Percentiles rank a stretch among this genome's conserved stretches.
phyloP scores from a whole-genome alignment of 371 early-diverging fungal species.

The Cladochytrium tenue region DNA sequence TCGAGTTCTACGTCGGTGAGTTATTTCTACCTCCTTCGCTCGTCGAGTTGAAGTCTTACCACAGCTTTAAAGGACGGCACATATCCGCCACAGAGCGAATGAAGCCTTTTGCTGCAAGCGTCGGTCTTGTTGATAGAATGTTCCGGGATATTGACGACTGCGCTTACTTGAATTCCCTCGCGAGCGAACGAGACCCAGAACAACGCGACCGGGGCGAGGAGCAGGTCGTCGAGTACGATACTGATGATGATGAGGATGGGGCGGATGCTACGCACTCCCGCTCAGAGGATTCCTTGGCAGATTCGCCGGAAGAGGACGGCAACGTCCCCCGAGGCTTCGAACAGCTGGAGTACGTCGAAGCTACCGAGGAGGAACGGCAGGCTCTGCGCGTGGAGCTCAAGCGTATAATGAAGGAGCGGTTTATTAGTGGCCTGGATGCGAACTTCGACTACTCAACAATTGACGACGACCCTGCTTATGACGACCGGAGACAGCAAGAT shows the following conservation, averaged over 20 bases:
- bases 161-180: not conserved
- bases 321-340: not conserved
- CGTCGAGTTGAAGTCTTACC: not conserved
- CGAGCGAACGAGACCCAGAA: not conserved
- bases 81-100: constrained; percentile 12
- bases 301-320: not conserved
- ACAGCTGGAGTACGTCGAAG: not conserved
- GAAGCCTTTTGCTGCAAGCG: constrained; percentile 6
- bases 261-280: no score
- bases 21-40: not conserved
- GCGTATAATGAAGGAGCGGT: constrained; percentile 27
- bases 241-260: constrained; percentile 24
- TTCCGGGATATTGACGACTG: constrained; percentile 21
- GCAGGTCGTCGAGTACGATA: constrained; percentile 22
- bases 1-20: constrained; percentile 22
- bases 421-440: constrained; percentile 19
- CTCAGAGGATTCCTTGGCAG: not conserved
- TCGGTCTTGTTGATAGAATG: constrained; percentile 24
- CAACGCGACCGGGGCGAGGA: constrained; percentile 6
- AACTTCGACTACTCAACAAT: constrained; percentile 18
- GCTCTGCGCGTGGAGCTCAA: constrained; percentile 14
- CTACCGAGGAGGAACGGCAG: constrained; percentile 8
- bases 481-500: constrained; percentile 13
- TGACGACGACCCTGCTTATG: constrained; percentile 20
- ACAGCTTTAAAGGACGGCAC: constrained; percentile 5